phyloP scores from a whole-genome alignment of 2,329 filamentous ascomycete species.

The Talaromyces sp. region DNA sequence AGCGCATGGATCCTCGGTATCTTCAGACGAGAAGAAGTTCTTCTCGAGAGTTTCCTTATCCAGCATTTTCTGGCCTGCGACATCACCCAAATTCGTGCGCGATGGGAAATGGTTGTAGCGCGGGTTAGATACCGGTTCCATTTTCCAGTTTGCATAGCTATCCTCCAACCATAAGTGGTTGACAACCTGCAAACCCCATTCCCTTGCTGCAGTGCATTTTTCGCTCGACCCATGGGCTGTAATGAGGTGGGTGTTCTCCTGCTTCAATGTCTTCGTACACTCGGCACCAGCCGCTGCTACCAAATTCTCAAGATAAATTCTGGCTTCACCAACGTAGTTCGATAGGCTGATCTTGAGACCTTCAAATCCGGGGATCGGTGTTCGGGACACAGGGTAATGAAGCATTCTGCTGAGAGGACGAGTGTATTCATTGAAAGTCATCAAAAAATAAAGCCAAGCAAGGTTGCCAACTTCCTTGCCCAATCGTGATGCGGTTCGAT shows the following conservation, averaged over 20 bases:
- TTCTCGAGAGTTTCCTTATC: slow-evolving; percentile 73
- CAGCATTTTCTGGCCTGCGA: slow-evolving; percentile 86
- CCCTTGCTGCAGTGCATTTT: slow-evolving; percentile 86
- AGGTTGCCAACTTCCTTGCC: slow-evolving; percentile 88
- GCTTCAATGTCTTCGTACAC: slow-evolving; percentile 93
- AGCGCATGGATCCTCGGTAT: slow-evolving; percentile 18
- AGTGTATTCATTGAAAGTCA: slow-evolving; percentile 86
- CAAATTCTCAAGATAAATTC: slow-evolving; percentile 90
- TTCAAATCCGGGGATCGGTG: slow-evolving; percentile 79
- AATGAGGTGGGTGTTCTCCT: slow-evolving; percentile 93
- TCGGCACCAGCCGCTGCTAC: slow-evolving; percentile 80
- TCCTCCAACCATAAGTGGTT: slow-evolving; percentile 99
- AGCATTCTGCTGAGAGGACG: slow-evolving; percentile 79
- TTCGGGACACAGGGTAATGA: slow-evolving; percentile 81
- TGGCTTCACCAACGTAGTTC: slow-evolving; percentile 93
- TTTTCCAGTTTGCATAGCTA: slow-evolving; percentile 85
- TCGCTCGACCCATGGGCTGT: slow-evolving; percentile 88
- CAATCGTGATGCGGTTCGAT: slow-evolving; percentile 72
- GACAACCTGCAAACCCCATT: slow-evolving; percentile 87
- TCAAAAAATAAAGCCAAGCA: slow-evolving; percentile 90
- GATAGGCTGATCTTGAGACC: slow-evolving; percentile 82
- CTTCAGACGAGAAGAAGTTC: slow-evolving; percentile 58
- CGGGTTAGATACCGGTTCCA: slow-evolving; percentile 70
- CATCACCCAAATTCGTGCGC: slow-evolving; percentile 87
- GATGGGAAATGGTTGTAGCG: slow-evolving; percentile 86